These are phyloP conservation scores for Paraphoma chrysanthemicola DNA, from an alignment of 2,329 filamentous ascomycete genomes.

Conservation along the genomic window DNA sequence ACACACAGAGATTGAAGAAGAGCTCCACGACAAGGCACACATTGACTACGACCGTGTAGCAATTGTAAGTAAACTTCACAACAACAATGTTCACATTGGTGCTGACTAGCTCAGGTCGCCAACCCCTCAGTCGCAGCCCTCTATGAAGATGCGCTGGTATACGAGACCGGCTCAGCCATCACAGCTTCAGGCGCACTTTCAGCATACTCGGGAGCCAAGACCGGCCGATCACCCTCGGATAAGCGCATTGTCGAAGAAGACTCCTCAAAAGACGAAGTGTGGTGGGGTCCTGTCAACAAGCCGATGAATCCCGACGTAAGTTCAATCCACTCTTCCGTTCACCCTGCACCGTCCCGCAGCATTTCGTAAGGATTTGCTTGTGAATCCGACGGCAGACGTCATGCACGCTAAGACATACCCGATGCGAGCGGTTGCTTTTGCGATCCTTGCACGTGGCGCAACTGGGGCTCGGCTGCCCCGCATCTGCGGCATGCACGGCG, in stretches of 20 bases:
- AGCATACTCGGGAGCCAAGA: constrained; percentile 98
- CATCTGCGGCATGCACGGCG: constrained; percentile 32
- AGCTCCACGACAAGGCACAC: constrained; percentile 96
- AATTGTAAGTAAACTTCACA: constrained; percentile 71
- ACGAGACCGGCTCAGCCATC: constrained; percentile 97
- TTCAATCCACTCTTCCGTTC: constrained; percentile 15
- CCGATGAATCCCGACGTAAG: constrained; percentile 96
- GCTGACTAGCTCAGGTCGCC: constrained; percentile 62
- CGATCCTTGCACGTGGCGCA: constrained; percentile 37
- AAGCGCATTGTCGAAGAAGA: constrained; percentile 97
- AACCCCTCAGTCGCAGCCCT: constrained; percentile 95
- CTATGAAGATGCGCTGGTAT: constrained; percentile 98
- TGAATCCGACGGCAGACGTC: constrained; percentile 42
- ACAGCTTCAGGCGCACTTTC: constrained; percentile 94
- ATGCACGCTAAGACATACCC: constrained; percentile 42
- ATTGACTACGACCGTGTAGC: constrained; percentile 99
- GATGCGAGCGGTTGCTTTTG: constrained; percentile 28
- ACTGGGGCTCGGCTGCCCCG: constrained; percentile 43
- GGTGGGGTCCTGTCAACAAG: constrained; percentile 99
- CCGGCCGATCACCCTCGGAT: constrained; percentile 92
- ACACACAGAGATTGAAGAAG: constrained; percentile 97
- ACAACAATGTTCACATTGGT: constrained; percentile 4
- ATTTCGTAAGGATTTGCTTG: constrained; percentile 29
- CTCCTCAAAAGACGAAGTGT: constrained; percentile 87
- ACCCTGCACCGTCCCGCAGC: constrained; percentile 13